Base-by-base conservation (phyloP, 306 rosid genomes). In the Bauhinia variegata region DNA sequence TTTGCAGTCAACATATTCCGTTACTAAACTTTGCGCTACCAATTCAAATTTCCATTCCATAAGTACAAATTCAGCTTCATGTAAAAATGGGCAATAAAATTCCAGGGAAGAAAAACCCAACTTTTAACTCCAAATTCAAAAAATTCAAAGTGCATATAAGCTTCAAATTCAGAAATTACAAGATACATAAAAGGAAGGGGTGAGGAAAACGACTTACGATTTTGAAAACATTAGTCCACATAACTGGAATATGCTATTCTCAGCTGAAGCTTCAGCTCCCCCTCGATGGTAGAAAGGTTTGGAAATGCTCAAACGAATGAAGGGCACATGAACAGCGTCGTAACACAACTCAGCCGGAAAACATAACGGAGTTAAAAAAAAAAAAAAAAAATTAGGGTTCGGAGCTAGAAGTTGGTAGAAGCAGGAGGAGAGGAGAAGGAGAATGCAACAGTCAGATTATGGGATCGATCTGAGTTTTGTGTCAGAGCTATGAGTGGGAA, bases 211-310 rank as follows among this genome's bases (percentile, higher is more conserved):
- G 58, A 63, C 85, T 28, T 77, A 81, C 82, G 66, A 81, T 59
- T 77, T 77, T 81, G 75, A 81, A 81, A 48, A 77, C 80, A 72
- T 81, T 81, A 3, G 82, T 81, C 85, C 82, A 81, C 85, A 81
- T 81, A 33, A 51, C 70, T 68, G 23, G 65, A 31, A 56, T 36
- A 51, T 7, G 47, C n/a, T 41, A 36, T 3, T n/a, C n/a, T n/a
- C n/a, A n/a, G 47, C n/a, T 9, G 4, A 10, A 11, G 47, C 47
- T 41, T 41, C 47, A 41, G 41, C 41, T 36, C 9, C 41, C 41
- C n/a, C 47, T 36, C 0, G 46, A n/a, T 28, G 57, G 34, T 13
- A 72, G 55, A 64, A 2, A 2, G 12, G 54, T 48, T 34, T 60
- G 4, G 43, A 38, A 12, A 10, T 7, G 38, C 5, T 61, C 53